Percentiles rank a stretch among this genome's conserved stretches.
These are phyloP conservation scores for Penstemon barbatus DNA, from an alignment of 257 asterid species.

Conservation along the genomic window DNA sequence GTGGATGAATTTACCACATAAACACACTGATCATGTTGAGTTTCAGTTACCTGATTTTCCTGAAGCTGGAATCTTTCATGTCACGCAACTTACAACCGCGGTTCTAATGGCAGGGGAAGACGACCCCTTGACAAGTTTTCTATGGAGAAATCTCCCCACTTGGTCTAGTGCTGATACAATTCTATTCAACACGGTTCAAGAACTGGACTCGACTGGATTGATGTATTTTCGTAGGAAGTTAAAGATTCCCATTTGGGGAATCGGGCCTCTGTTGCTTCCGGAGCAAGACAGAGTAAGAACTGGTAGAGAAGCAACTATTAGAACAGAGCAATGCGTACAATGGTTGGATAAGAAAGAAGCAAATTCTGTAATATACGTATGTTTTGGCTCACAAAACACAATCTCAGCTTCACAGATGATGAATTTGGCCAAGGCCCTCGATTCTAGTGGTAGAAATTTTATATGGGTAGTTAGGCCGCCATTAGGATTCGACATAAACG, in stretches of 20 bases:
- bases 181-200: constrained; percentile 57
- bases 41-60: constrained; percentile 61
- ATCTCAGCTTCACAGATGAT: constrained; percentile 60
- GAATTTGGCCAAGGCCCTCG: constrained; percentile 61
- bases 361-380: constrained; percentile 51
- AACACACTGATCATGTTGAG: constrained; percentile 33
- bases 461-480: constrained; percentile 67
- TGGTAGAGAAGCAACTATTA: constrained; percentile 27
- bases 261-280: constrained; percentile 49
- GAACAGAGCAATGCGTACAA: constrained; percentile 31
- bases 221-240: constrained; percentile 45
- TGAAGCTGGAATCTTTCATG: constrained; percentile 55
- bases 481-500: constrained; percentile 40
- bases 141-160: constrained; percentile 34
- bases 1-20: constrained; percentile 63
- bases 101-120: constrained; percentile 36
- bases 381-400: constrained; percentile 53
- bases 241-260: constrained; percentile 47
- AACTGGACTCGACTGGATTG: constrained; percentile 47
- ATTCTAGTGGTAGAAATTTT: constrained; percentile 38
- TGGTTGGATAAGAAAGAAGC: constrained; percentile 41
- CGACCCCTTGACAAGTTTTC: constrained; percentile 44
- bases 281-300: constrained; percentile 27
- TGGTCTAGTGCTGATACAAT: constrained; percentile 55
- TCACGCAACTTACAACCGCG: constrained; percentile 50